Evolutionary conservation across 345 rosid genomes (phyloP).

Genomic region (Lagerstroemia speciosa): DNA sequence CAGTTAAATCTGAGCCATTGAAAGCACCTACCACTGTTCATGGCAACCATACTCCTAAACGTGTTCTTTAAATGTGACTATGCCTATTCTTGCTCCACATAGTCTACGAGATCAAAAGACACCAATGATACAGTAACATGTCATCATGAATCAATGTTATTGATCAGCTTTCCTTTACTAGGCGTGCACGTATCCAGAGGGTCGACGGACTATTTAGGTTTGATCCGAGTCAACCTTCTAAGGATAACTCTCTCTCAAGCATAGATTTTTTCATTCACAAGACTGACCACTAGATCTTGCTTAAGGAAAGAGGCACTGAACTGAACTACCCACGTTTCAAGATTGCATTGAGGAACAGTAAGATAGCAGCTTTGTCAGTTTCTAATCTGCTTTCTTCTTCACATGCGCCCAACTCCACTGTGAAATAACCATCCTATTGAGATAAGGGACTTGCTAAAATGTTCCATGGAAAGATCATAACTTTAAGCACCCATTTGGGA

Average conservation of each 20-base stretch:
- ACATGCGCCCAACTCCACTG: slow-evolving; percentile 25
- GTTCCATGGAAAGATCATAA: slow-evolving; percentile 20
- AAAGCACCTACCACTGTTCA: neutral
- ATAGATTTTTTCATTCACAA: too few species aligned
- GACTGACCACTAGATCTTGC: too few species aligned
- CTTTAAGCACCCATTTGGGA: neutral
- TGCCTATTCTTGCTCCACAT: neutral
- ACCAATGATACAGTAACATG: neutral
- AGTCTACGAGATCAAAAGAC: neutral
- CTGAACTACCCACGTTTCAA: too few species aligned
- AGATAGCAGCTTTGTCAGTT: neutral
- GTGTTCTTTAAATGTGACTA: neutral
- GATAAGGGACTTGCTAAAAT: slow-evolving; percentile 13
- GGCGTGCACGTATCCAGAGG: too few species aligned
- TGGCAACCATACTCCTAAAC: neutral
- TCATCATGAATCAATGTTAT: neutral
- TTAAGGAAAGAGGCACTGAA: too few species aligned
- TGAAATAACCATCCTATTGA: neutral
- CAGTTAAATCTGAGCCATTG: neutral
- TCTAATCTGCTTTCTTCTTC: slow-evolving; percentile 16
- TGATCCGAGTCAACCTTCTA: too few species aligned
- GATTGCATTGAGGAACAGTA: neutral
- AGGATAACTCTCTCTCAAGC: too few species aligned
- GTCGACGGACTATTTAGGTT: too few species aligned
- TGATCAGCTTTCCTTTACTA: neutral